These are phyloP conservation scores for Sclerotiophoma versabilis DNA, from an alignment of 2,329 filamentous ascomycete genomes.

Conservation along the genomic window DNA sequence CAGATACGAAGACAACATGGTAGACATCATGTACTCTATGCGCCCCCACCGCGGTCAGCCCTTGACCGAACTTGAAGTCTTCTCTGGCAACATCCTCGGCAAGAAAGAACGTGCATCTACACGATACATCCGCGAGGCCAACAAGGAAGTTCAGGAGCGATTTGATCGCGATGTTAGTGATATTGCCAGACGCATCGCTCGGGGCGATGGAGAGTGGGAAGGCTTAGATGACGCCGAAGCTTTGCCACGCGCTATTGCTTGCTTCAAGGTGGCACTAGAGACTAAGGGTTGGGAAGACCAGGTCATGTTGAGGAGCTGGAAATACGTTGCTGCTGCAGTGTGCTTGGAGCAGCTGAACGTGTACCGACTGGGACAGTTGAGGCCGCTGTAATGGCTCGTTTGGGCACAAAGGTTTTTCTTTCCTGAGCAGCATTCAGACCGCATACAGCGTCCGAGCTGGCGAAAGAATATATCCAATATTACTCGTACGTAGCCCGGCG, in stretches of 20 bases:
- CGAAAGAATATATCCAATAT: too few species aligned
- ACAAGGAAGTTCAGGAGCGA: constrained; percentile 48
- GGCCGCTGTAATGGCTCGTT: constrained; percentile 19
- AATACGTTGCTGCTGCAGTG: constrained; percentile 60
- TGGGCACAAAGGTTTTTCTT: too few species aligned
- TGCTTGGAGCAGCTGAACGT: constrained; percentile 59
- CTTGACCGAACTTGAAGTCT: constrained; percentile 54
- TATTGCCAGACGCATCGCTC: constrained; percentile 54
- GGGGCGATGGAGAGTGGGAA: constrained; percentile 45
- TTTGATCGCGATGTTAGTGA: constrained; percentile 54
- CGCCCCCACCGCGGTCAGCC: constrained; percentile 36
- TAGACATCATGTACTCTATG: constrained; percentile 55
- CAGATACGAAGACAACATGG: constrained; percentile 62
- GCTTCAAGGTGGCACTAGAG: constrained; percentile 54
- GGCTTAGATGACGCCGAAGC: constrained; percentile 45
- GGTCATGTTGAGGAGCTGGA: constrained; percentile 57
- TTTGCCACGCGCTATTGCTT: constrained; percentile 59
- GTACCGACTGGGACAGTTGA: constrained; percentile 21
- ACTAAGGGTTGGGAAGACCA: constrained; percentile 37
- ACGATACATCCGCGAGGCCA: constrained; percentile 39
- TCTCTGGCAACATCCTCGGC: constrained; percentile 65
- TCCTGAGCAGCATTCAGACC: too few species aligned
- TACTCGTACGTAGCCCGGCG: neutral
- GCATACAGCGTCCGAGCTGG: too few species aligned
- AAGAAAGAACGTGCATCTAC: constrained; percentile 52